phyloP scores from a whole-genome alignment of 2,329 filamentous ascomycete genomes.

The Ceratocystis lukuohia region DNA sequence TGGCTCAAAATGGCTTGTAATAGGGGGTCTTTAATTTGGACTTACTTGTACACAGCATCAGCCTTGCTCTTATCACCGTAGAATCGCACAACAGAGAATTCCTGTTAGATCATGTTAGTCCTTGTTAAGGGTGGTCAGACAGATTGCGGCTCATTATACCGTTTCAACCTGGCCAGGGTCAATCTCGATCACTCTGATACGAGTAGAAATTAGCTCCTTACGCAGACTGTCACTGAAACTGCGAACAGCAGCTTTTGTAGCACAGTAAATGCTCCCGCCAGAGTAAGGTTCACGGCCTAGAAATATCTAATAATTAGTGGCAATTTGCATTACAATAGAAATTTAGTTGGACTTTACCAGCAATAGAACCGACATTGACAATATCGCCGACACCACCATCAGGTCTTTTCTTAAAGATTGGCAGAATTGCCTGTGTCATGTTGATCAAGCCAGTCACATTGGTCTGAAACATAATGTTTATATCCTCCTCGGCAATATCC shows the following conservation, averaged over 20 bases:
- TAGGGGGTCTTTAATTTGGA: constrained; percentile 19
- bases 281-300: constrained; percentile 65
- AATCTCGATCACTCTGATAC: constrained; percentile 73
- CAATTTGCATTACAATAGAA: neutral
- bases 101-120: constrained; percentile 31
- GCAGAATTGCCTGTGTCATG: constrained; percentile 84
- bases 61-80: constrained; percentile 81
- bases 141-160: constrained; percentile 30
- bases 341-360: constrained; percentile 33
- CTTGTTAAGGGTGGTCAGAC: neutral
- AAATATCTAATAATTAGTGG: neutral
- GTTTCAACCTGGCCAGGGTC: constrained; percentile 92
- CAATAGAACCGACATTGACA: constrained; percentile 86
- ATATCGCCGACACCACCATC: constrained; percentile 78
- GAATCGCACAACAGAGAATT: constrained; percentile 81
- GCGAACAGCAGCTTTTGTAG: constrained; percentile 77
- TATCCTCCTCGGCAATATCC: constrained; percentile 67
- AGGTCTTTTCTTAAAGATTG: constrained; percentile 63
- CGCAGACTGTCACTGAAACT: constrained; percentile 73
- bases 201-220: constrained; percentile 67
- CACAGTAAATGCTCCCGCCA: constrained; percentile 83
- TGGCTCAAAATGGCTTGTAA: constrained; percentile 7
- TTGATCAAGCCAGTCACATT: constrained; percentile 93
- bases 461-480: constrained; percentile 76
- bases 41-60: constrained; percentile 74